phyloP scores from a whole-genome alignment of 371 early-diverging fungal species.

The Chytridium lagenaria region DNA sequence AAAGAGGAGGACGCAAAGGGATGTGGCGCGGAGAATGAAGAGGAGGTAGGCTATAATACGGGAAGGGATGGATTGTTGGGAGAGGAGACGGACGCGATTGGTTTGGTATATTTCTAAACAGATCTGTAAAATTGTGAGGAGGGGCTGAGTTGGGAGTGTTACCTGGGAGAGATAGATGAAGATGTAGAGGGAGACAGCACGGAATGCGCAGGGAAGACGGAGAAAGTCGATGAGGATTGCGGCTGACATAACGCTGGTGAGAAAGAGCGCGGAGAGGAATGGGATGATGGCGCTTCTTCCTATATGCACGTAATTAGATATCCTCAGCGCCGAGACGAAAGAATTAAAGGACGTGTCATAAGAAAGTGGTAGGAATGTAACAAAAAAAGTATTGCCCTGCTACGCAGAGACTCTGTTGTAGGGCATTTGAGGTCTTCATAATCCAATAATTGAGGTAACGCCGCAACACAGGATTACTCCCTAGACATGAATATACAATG shows the following conservation, averaged over 20 bases:
- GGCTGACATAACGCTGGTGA: not conserved
- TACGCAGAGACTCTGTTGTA: no score
- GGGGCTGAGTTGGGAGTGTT: no score
- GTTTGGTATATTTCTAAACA: slow-evolving; percentile 8
- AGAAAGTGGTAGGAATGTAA: no score
- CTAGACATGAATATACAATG: no score
- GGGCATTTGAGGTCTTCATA: no score
- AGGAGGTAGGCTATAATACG: not conserved
- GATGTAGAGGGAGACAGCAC: slow-evolving; percentile 3
- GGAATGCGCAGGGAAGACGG: not conserved
- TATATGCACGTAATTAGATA: no score
- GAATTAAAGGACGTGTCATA: no score
- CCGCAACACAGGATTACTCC: no score
- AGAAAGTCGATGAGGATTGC: not conserved
- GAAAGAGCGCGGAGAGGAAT: not conserved
- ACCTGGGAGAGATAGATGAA: not conserved
- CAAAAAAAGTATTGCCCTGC: no score
- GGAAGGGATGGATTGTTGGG: not conserved
- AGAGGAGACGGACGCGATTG: not conserved
- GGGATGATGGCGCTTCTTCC: not conserved
- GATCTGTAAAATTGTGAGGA: no score
- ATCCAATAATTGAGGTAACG: no score
- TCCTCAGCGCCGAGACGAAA: no score
- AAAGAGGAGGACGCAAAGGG: slow-evolving; percentile 8
- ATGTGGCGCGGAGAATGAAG: slow-evolving; percentile 1